phyloP scores from a whole-genome alignment of 2,329 filamentous ascomycete species.

The Aspergillus sp. region DNA sequence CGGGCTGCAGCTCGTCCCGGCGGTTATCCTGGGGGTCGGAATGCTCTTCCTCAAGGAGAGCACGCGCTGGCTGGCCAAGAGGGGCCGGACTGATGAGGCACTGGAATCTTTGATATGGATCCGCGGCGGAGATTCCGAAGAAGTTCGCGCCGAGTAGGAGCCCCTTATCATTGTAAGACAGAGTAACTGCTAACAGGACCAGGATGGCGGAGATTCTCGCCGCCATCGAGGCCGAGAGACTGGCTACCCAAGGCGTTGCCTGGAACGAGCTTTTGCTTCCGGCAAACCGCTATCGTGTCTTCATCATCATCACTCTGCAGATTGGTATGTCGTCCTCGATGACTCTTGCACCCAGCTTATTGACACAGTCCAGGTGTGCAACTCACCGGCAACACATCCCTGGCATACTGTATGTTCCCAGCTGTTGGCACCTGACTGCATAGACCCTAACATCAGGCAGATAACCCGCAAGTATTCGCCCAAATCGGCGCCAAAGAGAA shows the following conservation, averaged over 20 bases:
- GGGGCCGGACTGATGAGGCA: constrained; percentile 38
- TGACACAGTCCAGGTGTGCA: too few relatives aligned
- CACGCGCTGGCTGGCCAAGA: constrained; percentile 39
- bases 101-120: constrained; percentile 43
- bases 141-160: constrained; percentile 26
- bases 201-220: constrained; percentile 34
- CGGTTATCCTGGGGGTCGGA: constrained; percentile 38
- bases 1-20: constrained; percentile 40
- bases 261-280: constrained; percentile 40
- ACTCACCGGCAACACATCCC: constrained; percentile 43
- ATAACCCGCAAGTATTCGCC: too few relatives aligned
- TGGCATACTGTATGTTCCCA: too few relatives aligned
- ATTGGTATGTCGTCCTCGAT: too few relatives aligned
- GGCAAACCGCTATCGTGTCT: constrained; percentile 40
- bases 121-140: constrained; percentile 36
- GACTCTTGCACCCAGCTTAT: too few relatives aligned
- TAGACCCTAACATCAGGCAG: too few relatives aligned
- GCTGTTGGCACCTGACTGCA: too few relatives aligned
- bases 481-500: constrained; percentile 41
- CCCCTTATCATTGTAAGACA: too few relatives aligned
- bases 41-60: constrained; percentile 44
- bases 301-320: constrained; percentile 43
- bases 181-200: too few relatives aligned
- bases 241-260: constrained; percentile 37
- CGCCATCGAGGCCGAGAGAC: constrained; percentile 41